These are phyloP conservation scores for Primulina tabacum DNA, from an alignment of 257 asterid genomes.

Conservation along the genomic window DNA sequence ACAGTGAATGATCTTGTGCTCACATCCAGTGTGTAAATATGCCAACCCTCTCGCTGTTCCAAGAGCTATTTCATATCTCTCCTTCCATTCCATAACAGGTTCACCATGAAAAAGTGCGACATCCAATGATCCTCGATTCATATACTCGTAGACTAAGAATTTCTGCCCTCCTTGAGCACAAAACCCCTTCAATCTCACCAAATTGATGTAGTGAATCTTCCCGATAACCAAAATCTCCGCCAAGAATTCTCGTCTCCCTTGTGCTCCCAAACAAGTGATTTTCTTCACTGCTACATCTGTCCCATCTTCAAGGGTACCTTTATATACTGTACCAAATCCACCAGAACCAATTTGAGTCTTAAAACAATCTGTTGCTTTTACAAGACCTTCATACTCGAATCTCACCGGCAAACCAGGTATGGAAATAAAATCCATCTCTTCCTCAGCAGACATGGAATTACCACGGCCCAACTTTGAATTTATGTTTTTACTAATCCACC, in stretches of 20 bases:
- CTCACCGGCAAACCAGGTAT: slow-evolving; percentile 70
- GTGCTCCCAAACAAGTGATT: slow-evolving; percentile 60
- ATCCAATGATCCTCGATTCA: slow-evolving; percentile 79
- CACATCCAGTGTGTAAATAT: slow-evolving; percentile 75
- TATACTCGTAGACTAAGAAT: slow-evolving; percentile 70
- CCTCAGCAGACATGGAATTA: slow-evolving; percentile 35
- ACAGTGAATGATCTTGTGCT: slow-evolving; percentile 76
- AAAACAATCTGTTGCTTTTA: slow-evolving; percentile 55
- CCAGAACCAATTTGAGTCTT: slow-evolving; percentile 65
- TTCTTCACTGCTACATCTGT: slow-evolving; percentile 72
- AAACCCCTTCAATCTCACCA: slow-evolving; percentile 67
- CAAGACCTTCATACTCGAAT: slow-evolving; percentile 47
- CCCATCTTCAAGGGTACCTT: slow-evolving; percentile 60
- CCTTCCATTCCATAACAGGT: slow-evolving; percentile 60
- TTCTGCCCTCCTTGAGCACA: slow-evolving; percentile 54
- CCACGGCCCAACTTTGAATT: slow-evolving; percentile 22
- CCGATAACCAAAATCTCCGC: slow-evolving; percentile 78
- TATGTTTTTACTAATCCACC: slow-evolving; percentile 1
- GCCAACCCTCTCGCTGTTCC: slow-evolving; percentile 83
- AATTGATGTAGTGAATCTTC: slow-evolving; percentile 68
- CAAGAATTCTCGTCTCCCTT: slow-evolving; percentile 62
- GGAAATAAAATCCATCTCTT: slow-evolving; percentile 35
- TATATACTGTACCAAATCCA: slow-evolving; percentile 76
- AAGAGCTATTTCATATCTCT: slow-evolving; percentile 62
- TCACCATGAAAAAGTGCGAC: slow-evolving; percentile 50